Evolutionary conservation across 768 basidiomycete species (phyloP).

Genomic region (Podaxis rugospora): DNA sequence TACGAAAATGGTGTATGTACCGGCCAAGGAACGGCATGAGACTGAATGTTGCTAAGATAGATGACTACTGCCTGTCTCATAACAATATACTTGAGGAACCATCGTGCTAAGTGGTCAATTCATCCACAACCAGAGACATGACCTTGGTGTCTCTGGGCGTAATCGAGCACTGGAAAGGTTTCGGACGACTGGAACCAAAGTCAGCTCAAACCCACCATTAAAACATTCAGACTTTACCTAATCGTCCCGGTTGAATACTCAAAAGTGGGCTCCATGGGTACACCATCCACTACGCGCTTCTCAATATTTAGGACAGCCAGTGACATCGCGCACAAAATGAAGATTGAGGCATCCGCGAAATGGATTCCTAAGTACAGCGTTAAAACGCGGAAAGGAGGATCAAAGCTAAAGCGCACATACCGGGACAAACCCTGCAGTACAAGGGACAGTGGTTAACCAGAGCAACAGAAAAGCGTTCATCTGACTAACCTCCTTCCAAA

Average conservation of each 20-base stretch:
- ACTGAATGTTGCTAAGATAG: not conserved
- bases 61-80: not conserved
- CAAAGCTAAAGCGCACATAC: conserved; percentile 20
- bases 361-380: conserved; percentile 34
- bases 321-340: conserved; percentile 47
- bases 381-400: not conserved
- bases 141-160: conserved; percentile 59
- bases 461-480: not conserved
- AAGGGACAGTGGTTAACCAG: conserved; percentile 3
- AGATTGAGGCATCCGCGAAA: conserved; percentile 51
- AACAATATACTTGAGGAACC: not conserved
- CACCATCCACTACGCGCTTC: conserved; percentile 40
- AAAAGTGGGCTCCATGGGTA: conserved; percentile 45
- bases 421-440: conserved; percentile 41
- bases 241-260: conserved; percentile 62
- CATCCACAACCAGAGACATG: conserved; percentile 46
- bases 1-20: not conserved
- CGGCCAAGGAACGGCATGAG: not conserved
- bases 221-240: conserved; percentile 32
- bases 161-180: conserved; percentile 56
- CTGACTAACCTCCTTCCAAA: conserved; percentile 58
- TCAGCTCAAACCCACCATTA: not conserved
- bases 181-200: conserved; percentile 46
- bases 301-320: conserved; percentile 49
- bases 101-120: conserved; percentile 18